Evolutionary conservation across 1,139 yeast genomes (phyloP), one percentile per base, ranked within the genome.

Genomic region (Kurtzmaniella quercitrusa): DNA sequence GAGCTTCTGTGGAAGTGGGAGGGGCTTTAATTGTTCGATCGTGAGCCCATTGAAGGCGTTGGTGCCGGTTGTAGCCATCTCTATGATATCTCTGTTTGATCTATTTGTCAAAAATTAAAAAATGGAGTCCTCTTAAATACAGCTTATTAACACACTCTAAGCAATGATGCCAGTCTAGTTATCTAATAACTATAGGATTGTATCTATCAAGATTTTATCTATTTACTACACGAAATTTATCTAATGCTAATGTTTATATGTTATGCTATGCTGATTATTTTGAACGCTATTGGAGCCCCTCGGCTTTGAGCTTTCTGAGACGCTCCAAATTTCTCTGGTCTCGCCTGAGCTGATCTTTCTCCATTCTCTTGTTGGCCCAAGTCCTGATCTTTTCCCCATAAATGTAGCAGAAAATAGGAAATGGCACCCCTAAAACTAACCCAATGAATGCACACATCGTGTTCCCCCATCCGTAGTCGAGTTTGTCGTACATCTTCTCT

Each of bases 401-500:
- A 44, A 68, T 60, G 42, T 73, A 67, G 37, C 83, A 79, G 46
- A 79, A 68, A 14, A 81, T 52, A 2, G 88, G 87, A 63, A 81
- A 81, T 3, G 85, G 87, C 6, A 82, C 62, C 6, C 88, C 88
- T 39, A 82, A 64, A 1, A 67, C 73, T 29, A 81, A 54, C 9
- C 76, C 81, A 40, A 81, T 61, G 33, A 81, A 63, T 0, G 77
- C 87, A 56, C 81, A 77, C 54, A 82, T 57, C 0, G 85, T 76
- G 51, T 79, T 79, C 15, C 85, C 84, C 87, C 87, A 81, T 6
- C 86, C 88, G 50, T 79, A 80, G 24, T 80, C 77, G 25, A 75
- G 54, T 21, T 47, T 58, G 19, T 51, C 62, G 50, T 73, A 75
- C 78, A 75, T 71, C 16, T 63, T 58, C 14, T 62, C 58, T 3